Evolutionary conservation across 176 grass and related monocot genomes (phyloP).

Genomic region (Aegilops longissima): DNA sequence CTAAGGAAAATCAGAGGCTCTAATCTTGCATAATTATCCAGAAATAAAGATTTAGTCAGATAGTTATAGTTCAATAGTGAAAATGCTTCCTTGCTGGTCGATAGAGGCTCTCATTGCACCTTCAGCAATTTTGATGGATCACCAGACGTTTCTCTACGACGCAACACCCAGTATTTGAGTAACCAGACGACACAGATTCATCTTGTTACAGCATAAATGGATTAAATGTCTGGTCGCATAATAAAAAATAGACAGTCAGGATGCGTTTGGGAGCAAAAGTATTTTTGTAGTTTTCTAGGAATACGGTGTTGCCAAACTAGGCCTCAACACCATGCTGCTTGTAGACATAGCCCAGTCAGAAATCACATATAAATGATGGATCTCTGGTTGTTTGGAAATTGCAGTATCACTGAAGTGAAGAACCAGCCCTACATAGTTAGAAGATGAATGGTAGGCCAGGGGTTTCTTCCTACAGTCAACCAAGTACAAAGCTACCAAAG

Average conservation of each 20-base stretch:
- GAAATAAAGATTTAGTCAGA: not conserved
- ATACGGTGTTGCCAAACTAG: too few relatives aligned
- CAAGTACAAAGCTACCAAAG: not conserved
- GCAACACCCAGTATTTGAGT: not conserved
- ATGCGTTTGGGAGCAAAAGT: too few relatives aligned
- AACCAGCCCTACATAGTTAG: not conserved
- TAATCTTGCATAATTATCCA: slow-evolving; percentile 10
- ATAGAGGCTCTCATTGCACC: not conserved
- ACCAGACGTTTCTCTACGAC: not conserved
- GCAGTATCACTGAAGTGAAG: not conserved
- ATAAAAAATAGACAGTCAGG: not conserved
- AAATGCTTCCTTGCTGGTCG: not conserved
- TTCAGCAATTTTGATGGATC: not conserved
- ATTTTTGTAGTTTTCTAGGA: too few relatives aligned
- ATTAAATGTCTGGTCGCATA: not conserved
- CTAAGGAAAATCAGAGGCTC: not conserved
- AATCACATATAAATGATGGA: not conserved
- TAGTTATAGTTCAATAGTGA: slow-evolving; percentile 4
- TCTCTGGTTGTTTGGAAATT: not conserved
- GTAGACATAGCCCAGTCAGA: not conserved
- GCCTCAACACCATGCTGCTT: not conserved
- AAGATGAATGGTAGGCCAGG: not conserved
- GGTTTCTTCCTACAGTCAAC: not conserved
- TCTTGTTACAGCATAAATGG: slow-evolving; percentile 1
- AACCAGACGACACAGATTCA: not conserved